Percentiles rank a stretch among this genome's conserved stretches.
Evolutionary conservation across 495 filamentous ascomycete genomes (phyloP).

Genomic region (Lichina pygmaea): DNA sequence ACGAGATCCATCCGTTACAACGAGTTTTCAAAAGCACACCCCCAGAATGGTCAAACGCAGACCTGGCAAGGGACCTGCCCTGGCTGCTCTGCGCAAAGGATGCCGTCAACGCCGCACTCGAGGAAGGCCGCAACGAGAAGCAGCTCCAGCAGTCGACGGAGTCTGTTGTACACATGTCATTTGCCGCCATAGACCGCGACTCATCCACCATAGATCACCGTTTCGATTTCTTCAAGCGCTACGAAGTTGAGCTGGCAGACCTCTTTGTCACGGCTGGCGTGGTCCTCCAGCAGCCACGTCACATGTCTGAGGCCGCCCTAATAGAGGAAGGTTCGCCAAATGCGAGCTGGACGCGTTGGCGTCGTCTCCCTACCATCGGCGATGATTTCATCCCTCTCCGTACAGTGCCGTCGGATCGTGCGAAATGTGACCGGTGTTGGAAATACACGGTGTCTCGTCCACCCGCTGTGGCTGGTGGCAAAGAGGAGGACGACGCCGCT

Average conservation of each 20-base stretch:
- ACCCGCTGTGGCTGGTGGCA: not conserved
- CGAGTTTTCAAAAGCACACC: slow-evolving; percentile 8
- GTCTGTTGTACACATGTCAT: slow-evolving; percentile 26
- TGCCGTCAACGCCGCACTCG: slow-evolving; percentile 36
- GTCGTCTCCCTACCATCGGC: not conserved
- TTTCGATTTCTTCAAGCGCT: not conserved
- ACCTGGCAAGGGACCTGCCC: slow-evolving; percentile 25
- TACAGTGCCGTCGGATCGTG: not conserved
- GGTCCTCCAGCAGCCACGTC: not conserved
- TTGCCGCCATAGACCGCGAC: slow-evolving; percentile 1
- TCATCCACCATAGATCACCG: not conserved
- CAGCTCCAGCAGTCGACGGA: slow-evolving; percentile 34
- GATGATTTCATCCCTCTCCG: not conserved
- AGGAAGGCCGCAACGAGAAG: slow-evolving; percentile 21
- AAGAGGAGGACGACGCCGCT: no score
- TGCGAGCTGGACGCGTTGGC: not conserved
- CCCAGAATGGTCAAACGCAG: slow-evolving; percentile 14
- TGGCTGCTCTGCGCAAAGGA: slow-evolving; percentile 25
- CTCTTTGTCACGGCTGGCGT: not conserved
- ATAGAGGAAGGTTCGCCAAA: not conserved
- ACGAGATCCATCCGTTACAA: slow-evolving; percentile 3
- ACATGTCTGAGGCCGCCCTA: not conserved
- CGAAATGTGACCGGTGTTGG: not conserved
- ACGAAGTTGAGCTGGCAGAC: not conserved
- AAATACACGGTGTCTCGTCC: not conserved